phyloP scores from a whole-genome alignment of 495 filamentous ascomycete species.

The Neurospora cerealis region DNA sequence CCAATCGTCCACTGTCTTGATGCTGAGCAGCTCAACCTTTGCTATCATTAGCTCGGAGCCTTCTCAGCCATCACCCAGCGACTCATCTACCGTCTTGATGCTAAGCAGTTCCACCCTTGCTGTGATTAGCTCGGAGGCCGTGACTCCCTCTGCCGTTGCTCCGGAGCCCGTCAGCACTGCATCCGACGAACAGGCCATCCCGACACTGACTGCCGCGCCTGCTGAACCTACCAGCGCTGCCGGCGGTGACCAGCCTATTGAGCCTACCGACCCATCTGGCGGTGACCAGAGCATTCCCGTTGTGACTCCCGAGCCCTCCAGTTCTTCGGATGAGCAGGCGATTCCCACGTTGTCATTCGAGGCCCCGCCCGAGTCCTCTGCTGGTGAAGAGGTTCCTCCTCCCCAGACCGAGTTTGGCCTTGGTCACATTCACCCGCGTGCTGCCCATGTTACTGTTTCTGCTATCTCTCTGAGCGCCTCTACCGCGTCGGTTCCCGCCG shows the following conservation, averaged over 20 bases:
- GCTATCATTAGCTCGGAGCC: not conserved
- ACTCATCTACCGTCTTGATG: not conserved
- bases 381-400: slow-evolving; percentile 1
- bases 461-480: not conserved
- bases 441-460: not conserved
- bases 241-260: not conserved
- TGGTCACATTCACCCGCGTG: not conserved
- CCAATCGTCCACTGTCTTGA: not conserved
- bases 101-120: not conserved
- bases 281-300: not conserved
- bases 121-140: not conserved
- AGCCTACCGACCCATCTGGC: not conserved
- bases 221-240: not conserved
- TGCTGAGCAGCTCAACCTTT: not conserved
- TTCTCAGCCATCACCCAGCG: not conserved
- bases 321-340: not conserved
- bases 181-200: not conserved
- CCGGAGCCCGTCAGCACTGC: not conserved
- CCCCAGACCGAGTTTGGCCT: slow-evolving; percentile 13
- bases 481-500: not conserved
- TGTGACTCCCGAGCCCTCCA: not conserved
- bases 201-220: not conserved
- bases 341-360: not conserved
- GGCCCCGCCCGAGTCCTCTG: not conserved
- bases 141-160: not conserved